phyloP scores from a whole-genome alignment of 2,329 filamentous ascomycete species.

The Ascocoryne sarcoides region DNA sequence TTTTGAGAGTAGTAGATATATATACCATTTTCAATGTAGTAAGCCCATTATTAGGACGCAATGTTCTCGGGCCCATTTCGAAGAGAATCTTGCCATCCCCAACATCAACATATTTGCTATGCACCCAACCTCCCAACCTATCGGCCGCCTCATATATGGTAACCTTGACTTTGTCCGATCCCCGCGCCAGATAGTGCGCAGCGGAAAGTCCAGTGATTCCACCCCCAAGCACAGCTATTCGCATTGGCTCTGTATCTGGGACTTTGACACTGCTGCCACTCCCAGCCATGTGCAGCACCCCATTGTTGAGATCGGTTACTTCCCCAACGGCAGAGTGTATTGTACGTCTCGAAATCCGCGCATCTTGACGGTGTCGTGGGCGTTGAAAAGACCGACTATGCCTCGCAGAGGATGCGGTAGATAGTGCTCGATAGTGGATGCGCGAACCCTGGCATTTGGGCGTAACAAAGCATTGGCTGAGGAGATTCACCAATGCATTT shows the following conservation, averaged over 20 bases:
- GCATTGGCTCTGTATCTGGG: conserved; percentile 1
- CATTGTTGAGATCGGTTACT: too few species aligned
- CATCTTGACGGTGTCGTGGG: neutral
- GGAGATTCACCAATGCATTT: conserved; percentile 20
- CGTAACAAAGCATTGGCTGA: conserved; percentile 19
- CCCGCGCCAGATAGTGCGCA: conserved; percentile 66
- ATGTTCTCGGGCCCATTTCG: conserved; percentile 67
- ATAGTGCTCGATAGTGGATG: neutral
- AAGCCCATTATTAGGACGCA: conserved; percentile 10
- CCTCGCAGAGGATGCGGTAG: neutral
- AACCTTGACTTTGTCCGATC: conserved; percentile 60
- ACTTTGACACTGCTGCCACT: too few species aligned
- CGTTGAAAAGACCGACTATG: neutral
- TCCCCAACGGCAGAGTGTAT: too few species aligned
- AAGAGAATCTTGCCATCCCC: conserved; percentile 59
- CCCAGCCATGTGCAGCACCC: too few species aligned
- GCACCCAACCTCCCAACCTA: conserved; percentile 76
- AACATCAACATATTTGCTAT: conserved; percentile 54
- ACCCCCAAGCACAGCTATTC: conserved; percentile 63
- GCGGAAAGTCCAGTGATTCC: conserved; percentile 75
- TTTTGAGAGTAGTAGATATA: neutral
- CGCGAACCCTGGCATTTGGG: conserved; percentile 15
- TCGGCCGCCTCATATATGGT: conserved; percentile 70
- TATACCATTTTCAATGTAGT: too few species aligned
- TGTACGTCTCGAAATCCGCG: too few species aligned